Evolutionary conservation across 768 basidiomycete genomes (phyloP).

Genomic region (Podaxis sp.): DNA sequence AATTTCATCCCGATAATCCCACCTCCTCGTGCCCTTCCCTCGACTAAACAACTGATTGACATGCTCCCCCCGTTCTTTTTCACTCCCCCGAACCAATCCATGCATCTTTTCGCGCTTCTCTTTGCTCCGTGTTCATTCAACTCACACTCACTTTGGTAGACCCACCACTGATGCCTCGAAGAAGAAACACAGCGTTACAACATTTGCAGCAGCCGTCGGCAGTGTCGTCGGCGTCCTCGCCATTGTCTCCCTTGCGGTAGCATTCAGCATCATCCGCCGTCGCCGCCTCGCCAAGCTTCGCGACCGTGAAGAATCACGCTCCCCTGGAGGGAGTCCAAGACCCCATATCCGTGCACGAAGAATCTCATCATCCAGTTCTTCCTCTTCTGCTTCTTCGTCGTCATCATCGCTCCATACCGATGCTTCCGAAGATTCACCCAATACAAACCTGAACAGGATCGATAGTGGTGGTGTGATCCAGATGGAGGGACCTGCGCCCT

Average conservation of each 20-base stretch:
- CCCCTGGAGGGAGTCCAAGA: neutral
- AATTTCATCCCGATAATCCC: constrained; percentile 18
- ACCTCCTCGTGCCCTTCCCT: neutral
- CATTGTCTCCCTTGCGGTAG: constrained; percentile 46
- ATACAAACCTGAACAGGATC: constrained; percentile 25
- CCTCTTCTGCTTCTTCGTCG: neutral
- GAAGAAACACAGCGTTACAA: constrained; percentile 37
- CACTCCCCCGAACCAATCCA: no score
- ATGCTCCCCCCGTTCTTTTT: neutral
- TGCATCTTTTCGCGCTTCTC: neutral
- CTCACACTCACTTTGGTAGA: neutral
- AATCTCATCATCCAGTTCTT: constrained; percentile 13
- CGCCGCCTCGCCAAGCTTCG: constrained; percentile 39
- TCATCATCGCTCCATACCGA: constrained; percentile 23
- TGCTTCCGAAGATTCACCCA: constrained; percentile 36
- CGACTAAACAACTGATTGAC: neutral
- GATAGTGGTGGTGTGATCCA: neutral
- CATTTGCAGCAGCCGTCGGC: constrained; percentile 56
- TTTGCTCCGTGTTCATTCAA: neutral
- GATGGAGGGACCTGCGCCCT: constrained; percentile 41
- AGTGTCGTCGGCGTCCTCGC: constrained; percentile 51
- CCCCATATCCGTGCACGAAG: constrained; percentile 13
- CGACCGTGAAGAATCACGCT: constrained; percentile 35
- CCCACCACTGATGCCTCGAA: constrained; percentile 21
- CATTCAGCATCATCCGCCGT: constrained; percentile 50